A percentile compares a stretch with the other conserved stretches of the same genome.
phyloP scores from a whole-genome alignment of 352 stramenopile genomes.

The Globisporangium nodosum region DNA sequence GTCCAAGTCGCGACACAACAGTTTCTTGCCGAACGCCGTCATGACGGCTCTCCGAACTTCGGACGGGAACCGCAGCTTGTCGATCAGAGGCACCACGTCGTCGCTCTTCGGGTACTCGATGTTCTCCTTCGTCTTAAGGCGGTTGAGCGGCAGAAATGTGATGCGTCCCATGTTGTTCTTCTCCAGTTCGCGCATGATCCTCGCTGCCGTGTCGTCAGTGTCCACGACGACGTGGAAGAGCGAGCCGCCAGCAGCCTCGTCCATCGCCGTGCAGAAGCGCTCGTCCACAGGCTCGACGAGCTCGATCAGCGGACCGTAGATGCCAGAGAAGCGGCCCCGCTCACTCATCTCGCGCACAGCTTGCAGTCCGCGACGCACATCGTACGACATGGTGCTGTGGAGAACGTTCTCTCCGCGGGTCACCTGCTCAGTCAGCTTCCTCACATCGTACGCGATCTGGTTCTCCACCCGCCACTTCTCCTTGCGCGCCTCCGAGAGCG shows the following conservation, averaged over 20 bases:
- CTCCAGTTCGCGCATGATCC: conserved; percentile 94
- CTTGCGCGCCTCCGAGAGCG: conserved; percentile 73
- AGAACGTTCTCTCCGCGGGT: conserved; percentile 69
- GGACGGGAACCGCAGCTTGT: conserved; percentile 79
- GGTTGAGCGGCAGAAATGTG: conserved; percentile 96
- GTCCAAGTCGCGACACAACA: conserved; percentile 94
- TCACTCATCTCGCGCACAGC: conserved; percentile 86
- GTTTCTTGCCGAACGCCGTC: conserved; percentile 96
- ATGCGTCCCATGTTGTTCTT: conserved; percentile 92
- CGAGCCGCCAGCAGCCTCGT: conserved; percentile 93
- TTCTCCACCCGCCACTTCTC: conserved; percentile 80
- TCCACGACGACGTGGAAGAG: conserved; percentile 99
- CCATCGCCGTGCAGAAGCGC: conserved; percentile 92
- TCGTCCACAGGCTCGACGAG: conserved; percentile 88
- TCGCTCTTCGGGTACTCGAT: conserved; percentile 71
- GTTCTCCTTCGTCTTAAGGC: conserved; percentile 86
- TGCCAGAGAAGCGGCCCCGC: conserved; percentile 56
- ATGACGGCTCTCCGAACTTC: conserved; percentile 92
- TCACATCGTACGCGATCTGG: conserved; percentile 67
- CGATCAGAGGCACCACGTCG: conserved; percentile 77
- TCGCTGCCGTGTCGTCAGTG: conserved; percentile 93
- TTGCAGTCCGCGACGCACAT: conserved; percentile 79
- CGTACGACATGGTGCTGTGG: conserved; percentile 81
- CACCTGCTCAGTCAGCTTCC: conserved; percentile 66
- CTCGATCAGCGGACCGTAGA: conserved; percentile 96